These are phyloP conservation scores for Naganishia friedmannii DNA, from an alignment of 768 basidiomycete genomes.

Conservation along the genomic window DNA sequence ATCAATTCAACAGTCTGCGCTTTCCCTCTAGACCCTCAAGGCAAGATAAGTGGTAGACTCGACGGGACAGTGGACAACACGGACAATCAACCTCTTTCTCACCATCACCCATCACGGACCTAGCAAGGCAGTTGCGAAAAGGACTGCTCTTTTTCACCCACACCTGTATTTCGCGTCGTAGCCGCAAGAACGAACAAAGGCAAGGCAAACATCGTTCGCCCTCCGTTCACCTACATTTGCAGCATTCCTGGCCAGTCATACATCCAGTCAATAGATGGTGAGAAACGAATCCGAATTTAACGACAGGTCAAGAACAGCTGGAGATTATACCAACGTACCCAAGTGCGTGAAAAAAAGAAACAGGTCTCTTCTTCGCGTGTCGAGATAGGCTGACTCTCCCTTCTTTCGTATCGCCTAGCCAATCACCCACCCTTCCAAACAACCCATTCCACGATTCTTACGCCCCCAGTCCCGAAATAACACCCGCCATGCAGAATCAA, in stretches of 20 bases:
- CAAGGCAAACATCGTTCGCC: too few relatives aligned
- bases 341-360: not conserved
- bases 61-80: not conserved
- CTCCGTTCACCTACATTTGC: not conserved
- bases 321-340: constrained; percentile 20
- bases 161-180: not conserved
- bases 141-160: not conserved
- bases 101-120: constrained; percentile 1
- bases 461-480: not conserved
- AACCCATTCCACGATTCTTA: constrained; percentile 15
- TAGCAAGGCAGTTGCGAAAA: not conserved
- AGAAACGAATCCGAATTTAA: constrained; percentile 4
- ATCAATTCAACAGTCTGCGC: not conserved
- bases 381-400: not conserved
- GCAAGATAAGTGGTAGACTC: not conserved
- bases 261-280: not conserved
- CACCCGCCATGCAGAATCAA: constrained; percentile 8
- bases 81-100: not conserved
- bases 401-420: not conserved
- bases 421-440: constrained; percentile 11
- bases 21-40: too few relatives aligned
- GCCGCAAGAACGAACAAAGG: not conserved
- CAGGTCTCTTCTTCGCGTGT: not conserved
- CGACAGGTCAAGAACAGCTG: constrained; percentile 19
- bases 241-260: not conserved